phyloP scores from a whole-genome alignment of 768 basidiomycete genomes.

The Hygrophoropsis aurantiaca region DNA sequence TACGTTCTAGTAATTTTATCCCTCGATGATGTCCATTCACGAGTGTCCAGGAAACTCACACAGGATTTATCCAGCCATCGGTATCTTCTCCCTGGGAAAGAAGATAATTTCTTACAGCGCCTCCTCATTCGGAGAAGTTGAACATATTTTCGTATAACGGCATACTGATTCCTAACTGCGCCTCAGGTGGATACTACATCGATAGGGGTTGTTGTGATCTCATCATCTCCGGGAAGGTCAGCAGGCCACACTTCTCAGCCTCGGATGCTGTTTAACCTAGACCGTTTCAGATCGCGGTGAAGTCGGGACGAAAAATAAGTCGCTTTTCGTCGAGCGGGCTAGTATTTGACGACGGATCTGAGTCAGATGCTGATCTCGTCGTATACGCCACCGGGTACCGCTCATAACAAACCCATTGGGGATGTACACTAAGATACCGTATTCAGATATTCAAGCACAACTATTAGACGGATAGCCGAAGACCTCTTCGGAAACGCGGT shows the following conservation, averaged over 20 bases:
- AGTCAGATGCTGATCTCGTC: slow-evolving; percentile 2
- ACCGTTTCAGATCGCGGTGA: slow-evolving; percentile 4
- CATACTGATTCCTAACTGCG: neutral
- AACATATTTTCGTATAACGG: neutral
- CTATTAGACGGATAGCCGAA: slow-evolving; percentile 2
- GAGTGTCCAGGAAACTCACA: neutral
- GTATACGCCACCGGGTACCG: slow-evolving; percentile 4
- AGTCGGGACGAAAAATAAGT: slow-evolving; percentile 2
- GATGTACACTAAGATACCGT: neutral
- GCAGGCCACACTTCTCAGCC: neutral
- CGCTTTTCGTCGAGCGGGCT: slow-evolving; percentile 1
- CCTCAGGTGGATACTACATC: slow-evolving; percentile 4
- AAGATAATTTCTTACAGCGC: slow-evolving; percentile 5
- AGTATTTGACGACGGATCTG: slow-evolving; percentile 4
- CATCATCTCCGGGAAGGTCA: slow-evolving; percentile 4
- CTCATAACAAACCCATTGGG: neutral
- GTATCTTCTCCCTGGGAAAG: slow-evolving; percentile 1
- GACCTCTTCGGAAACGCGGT: slow-evolving; percentile 1
- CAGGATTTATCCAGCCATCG: neutral
- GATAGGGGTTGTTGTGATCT: slow-evolving; percentile 6
- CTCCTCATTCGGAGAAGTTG: slow-evolving; percentile 5
- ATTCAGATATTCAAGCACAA: slow-evolving; percentile 2
- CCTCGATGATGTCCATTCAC: neutral
- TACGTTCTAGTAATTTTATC: neutral
- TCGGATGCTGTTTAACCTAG: neutral